Evolutionary conservation across 1,284 basidiomycete genomes (phyloP), one percentile per base, ranked within the genome.

Genomic region (Sphaerobolus stellatus): DNA sequence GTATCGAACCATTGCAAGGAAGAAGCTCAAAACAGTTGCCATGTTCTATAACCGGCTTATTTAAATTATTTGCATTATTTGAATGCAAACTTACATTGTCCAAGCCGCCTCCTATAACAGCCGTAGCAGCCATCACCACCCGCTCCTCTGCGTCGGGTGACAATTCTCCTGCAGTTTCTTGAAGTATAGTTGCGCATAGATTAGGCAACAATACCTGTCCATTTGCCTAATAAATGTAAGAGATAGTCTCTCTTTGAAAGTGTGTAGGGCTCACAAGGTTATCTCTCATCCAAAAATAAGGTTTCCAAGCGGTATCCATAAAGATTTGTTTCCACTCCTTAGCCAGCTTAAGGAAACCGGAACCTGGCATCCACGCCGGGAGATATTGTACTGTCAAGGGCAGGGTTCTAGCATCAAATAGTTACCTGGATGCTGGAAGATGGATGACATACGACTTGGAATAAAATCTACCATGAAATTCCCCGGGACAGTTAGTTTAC

Each of bases 91-190:
- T 45, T 49, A 72, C 69, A 0, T 68, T 72, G 58, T 71, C 68
- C 27, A 3, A 48, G 62, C 27, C 34, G 69, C 72, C 71, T 5
- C 73, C 73, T 52, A 75, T 75, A 18, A 75, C 63, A 4, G 74
- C 72, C 4, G 71, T 71, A 1, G 70, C 73, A 13, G 72, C 70
- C 20, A 11, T 24, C 16, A 18, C 13, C 20, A 48, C 7, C 18
- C 13, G 11, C 16, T 48, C 24, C 9, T 48, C 28, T 27, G 20
- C 43, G 13, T 45, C 22, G 1, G 48, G 20, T 20, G 58, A 2
- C 33, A 36, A 36, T 11, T 36, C 18, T 11, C 33, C 33, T 36
- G 13, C 33, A 11, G 13, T 36, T 36, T 36, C 33, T 11, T 36
- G 33, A 11, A 36, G 18, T 18, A 36, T 11, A 36, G 33, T 18